A percentile compares a stretch with the other conserved stretches of the same genome.
phyloP scores from a whole-genome alignment of 2,329 filamentous ascomycete species.

The Alternaria longipes region DNA sequence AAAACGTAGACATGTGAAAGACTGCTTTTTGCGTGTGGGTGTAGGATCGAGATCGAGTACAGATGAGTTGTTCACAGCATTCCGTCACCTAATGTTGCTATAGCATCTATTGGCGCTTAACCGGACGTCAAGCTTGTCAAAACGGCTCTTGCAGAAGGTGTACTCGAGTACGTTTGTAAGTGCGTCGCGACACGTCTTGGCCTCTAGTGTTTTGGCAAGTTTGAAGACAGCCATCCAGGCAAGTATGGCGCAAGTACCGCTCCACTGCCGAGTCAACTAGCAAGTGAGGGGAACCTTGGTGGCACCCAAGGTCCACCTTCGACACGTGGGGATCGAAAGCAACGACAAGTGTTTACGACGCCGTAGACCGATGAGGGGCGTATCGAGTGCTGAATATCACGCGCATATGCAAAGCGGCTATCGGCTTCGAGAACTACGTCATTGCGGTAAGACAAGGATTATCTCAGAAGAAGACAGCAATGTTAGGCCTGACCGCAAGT shows the following conservation, averaged over 20 bases:
- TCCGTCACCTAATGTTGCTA: neutral
- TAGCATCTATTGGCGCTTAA: neutral
- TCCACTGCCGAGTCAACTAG: neutral
- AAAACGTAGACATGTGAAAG: neutral
- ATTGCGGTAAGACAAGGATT: slow-evolving; percentile 1
- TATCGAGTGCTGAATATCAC: neutral
- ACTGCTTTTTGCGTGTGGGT: neutral
- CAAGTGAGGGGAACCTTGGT: neutral
- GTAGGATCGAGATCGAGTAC: neutral
- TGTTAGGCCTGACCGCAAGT: slow-evolving; percentile 6
- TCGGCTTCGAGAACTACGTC: slow-evolving; percentile 6
- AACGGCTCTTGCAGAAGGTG: neutral
- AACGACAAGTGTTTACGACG: neutral
- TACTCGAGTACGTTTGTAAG: neutral
- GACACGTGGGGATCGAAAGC: neutral
- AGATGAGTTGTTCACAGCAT: neutral
- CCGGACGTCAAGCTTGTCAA: neutral
- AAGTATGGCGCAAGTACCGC: slow-evolving; percentile 11
- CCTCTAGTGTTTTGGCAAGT: slow-evolving; percentile 6
- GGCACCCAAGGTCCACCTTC: neutral
- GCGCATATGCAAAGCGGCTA: neutral
- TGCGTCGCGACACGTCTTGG: neutral
- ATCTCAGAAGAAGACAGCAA: neutral
- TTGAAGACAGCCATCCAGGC: neutral
- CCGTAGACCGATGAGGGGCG: neutral